Evolutionary conservation across 371 early-diverging fungal species (phyloP).

Genomic region (Globomyces sp.): DNA sequence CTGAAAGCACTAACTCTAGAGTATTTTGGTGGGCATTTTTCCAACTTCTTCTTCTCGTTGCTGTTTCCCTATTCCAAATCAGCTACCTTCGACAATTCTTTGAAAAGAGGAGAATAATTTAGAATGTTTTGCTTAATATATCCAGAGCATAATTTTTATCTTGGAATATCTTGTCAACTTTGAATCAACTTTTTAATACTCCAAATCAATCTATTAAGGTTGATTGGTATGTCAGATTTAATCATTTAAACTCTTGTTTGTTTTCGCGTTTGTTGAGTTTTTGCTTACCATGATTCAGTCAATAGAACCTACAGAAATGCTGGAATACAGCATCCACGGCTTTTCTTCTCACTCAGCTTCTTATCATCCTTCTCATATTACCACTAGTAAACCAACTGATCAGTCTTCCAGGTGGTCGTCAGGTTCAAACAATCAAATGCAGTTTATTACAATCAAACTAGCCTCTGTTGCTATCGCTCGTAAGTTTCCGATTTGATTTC

Average conservation of each 20-base stretch:
- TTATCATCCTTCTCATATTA: constrained; percentile 77
- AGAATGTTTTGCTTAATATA: no score
- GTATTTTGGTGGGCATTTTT: constrained; percentile 78
- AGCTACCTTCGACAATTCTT: constrained; percentile 64
- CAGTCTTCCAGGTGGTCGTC: constrained; percentile 83
- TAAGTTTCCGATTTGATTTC: no score
- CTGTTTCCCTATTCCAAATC: constrained; percentile 69
- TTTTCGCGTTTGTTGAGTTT: no score
- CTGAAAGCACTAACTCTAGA: constrained; percentile 72
- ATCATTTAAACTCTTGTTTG: no score
- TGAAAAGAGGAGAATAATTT: constrained; percentile 63
- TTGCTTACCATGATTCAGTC: no score
- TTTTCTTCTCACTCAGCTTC: constrained; percentile 69
- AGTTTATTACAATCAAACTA: constrained; percentile 74
- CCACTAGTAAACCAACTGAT: constrained; percentile 71
- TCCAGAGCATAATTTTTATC: no score
- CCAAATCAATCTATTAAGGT: no score
- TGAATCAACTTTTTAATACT: no score
- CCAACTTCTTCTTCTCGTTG: constrained; percentile 60
- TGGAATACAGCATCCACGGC: constrained; percentile 34
- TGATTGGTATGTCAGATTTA: no score
- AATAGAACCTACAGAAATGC: constrained; percentile 18
- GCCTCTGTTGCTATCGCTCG: constrained; percentile 15
- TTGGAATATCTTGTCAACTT: no score
- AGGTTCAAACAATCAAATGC: constrained; percentile 76